Conservation (phyloP, 441 rosid genomes). For the California macrophylla region DNA sequence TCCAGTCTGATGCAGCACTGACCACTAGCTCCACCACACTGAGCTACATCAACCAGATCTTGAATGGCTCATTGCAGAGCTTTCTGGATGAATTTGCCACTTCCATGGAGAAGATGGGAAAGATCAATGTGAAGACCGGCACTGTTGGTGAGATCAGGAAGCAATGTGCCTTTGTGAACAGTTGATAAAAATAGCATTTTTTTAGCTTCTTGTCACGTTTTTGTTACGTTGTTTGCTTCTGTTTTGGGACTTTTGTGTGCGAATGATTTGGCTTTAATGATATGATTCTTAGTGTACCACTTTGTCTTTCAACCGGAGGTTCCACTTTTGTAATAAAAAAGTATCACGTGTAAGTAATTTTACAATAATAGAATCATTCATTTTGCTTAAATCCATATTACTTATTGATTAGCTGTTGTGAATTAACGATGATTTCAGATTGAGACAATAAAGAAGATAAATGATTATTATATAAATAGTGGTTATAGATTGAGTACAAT, state of each 20-base stretch:
- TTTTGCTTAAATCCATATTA: no score
- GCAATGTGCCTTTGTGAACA: constrained; percentile 50
- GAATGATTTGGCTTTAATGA: not conserved
- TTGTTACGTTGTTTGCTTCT: not conserved
- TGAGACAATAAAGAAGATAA: no score
- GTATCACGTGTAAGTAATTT: not conserved
- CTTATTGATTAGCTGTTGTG: no score
- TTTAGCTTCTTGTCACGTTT: not conserved
- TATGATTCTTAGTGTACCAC: not conserved
- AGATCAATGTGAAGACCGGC: constrained; percentile 48
- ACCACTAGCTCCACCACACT: constrained; percentile 43
- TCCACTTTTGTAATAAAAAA: not conserved
- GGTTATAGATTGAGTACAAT: no score
- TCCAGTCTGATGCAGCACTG: constrained; percentile 60
- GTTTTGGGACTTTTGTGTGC: not conserved
- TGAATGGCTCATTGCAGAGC: constrained; percentile 32
- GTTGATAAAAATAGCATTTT: constrained; percentile 11
- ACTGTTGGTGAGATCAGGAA: constrained; percentile 55
- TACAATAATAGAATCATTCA: no score
- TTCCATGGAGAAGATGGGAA: constrained; percentile 79
- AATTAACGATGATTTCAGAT: no score
- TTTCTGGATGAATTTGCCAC: constrained; percentile 46
- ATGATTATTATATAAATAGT: no score
- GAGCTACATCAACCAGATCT: constrained; percentile 34
- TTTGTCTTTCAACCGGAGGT: not conserved